Evolutionary conservation across 441 rosid species (phyloP).

Genomic region (Oxalis stricta): DNA sequence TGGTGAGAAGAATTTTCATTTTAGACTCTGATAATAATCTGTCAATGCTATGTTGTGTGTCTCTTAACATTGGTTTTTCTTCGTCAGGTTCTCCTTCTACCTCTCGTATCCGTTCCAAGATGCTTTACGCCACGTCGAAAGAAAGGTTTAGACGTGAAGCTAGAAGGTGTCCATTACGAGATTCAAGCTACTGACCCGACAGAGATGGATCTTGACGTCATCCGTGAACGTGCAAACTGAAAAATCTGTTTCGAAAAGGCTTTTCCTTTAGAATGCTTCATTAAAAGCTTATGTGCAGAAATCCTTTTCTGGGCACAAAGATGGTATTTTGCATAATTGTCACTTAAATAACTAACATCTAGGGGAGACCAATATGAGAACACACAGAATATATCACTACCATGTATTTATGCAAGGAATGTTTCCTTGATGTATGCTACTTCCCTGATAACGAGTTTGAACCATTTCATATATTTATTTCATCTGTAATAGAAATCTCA

Average conservation of each 20-base stretch:
- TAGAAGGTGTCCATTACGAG: slow-evolving; percentile 55
- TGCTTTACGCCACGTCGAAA: slow-evolving; percentile 58
- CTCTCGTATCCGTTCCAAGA: slow-evolving; percentile 44
- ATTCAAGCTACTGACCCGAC: slow-evolving; percentile 67
- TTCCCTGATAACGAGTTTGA: slow-evolving; percentile 2
- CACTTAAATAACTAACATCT: slow-evolving; percentile 12
- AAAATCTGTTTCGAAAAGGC: neutral
- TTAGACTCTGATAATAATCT: too few species aligned
- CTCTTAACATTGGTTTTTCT: neutral
- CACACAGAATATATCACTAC: neutral
- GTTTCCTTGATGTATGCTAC: slow-evolving; percentile 5
- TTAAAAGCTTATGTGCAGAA: slow-evolving; percentile 8
- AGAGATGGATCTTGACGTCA: slow-evolving; percentile 50
- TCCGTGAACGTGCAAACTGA: slow-evolving; percentile 49
- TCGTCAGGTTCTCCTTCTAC: slow-evolving; percentile 25
- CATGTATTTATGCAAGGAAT: neutral
- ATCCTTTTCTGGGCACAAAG: slow-evolving; percentile 6
- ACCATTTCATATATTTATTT: neutral
- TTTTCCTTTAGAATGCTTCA: slow-evolving; percentile 5
- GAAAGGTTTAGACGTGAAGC: slow-evolving; percentile 43
- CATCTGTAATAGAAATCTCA: neutral
- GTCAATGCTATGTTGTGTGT: too few species aligned
- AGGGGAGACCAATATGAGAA: slow-evolving; percentile 8
- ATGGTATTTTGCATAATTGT: neutral
- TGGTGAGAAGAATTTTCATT: slow-evolving; percentile 23